Evolutionary conservation across 164 flowering plant genomes (phyloP), one percentile per base, ranked within the genome.

Genomic region (Vitis labrusca): DNA sequence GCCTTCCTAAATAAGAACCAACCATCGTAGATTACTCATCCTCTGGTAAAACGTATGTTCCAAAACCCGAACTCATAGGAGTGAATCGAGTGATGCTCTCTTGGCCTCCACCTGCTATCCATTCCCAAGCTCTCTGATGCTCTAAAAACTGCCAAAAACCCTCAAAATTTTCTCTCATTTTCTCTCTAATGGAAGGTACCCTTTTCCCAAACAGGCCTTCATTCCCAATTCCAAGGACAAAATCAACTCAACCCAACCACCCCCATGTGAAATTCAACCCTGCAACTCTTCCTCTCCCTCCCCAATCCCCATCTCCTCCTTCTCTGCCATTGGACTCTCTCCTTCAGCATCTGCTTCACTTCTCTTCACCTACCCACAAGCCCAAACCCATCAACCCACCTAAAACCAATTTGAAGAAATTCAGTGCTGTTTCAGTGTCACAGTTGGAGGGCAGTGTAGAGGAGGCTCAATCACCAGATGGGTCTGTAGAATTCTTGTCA

Each of bases 241-340:
- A 76, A 69, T 55, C 85, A 50, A 15, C 78, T 7, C 79, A 51
- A 30, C 61, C 80, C 19, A 71, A 19, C 48, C 58, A 59, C 10
- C 67, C 78, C 58, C 72, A 53, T 53, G 70, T 77, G 53, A 88
- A 85, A 66, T 87, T 89, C 88, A 88, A 69, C 62, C 75, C 88
- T 1, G 52, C 84, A 2, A 78, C 83, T 10, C 80, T 84, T 0
- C 89, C 87, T 55, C 84, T 78, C 15, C 85, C 85, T 60, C 85
- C 88, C 64, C 79, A 68, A 12, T 53, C 81, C 12, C 73, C 86
- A 8, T 71, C 93, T 50, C 63, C 89, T 9, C 71, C 85, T 6
- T 72, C 93, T 3, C 72, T 87, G 63, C 91, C 88, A 13, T 23
- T 94, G 10, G 97, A 92, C 63, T 79, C 97, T 51, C 85, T 94